Conservation (phyloP, 2,329 filamentous ascomycete species). For the Chaetomiaceae sp. region DNA sequence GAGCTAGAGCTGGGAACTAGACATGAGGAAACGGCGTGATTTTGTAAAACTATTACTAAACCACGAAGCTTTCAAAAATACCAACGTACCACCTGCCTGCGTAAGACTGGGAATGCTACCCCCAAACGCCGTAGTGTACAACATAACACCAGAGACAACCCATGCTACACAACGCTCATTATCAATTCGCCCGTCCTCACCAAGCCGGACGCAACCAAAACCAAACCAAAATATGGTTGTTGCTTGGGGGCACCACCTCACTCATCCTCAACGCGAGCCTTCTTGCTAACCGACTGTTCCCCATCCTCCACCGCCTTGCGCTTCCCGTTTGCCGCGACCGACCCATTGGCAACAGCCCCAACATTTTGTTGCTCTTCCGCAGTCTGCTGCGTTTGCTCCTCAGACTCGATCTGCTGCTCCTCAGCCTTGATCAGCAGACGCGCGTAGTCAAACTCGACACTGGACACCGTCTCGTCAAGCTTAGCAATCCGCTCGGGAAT, state of each 20-base stretch:
- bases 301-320: slow-evolving; percentile 38
- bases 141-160: background rate
- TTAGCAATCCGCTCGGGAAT: slow-evolving; percentile 64
- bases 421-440: slow-evolving; percentile 53
- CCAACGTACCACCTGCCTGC: background rate
- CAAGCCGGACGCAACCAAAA: background rate
- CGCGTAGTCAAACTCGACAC: slow-evolving; percentile 70
- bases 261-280: slow-evolving; percentile 37
- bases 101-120: background rate
- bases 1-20: background rate
- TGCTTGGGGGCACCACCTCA: background rate
- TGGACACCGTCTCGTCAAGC: slow-evolving; percentile 63
- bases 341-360: slow-evolving; percentile 10
- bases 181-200: background rate
- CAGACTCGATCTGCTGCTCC: slow-evolving; percentile 30
- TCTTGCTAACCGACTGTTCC: slow-evolving; percentile 39
- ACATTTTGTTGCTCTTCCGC: slow-evolving; percentile 24
- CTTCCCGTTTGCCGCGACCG: slow-evolving; percentile 37
- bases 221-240: background rate
- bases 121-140: slow-evolving; percentile 16
- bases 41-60: background rate
- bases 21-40: background rate
- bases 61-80: background rate
- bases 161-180: background rate
- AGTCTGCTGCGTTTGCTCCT: slow-evolving; percentile 14